Conservation (phyloP, 306 rosid species). For the Prinsepia uniflora region DNA sequence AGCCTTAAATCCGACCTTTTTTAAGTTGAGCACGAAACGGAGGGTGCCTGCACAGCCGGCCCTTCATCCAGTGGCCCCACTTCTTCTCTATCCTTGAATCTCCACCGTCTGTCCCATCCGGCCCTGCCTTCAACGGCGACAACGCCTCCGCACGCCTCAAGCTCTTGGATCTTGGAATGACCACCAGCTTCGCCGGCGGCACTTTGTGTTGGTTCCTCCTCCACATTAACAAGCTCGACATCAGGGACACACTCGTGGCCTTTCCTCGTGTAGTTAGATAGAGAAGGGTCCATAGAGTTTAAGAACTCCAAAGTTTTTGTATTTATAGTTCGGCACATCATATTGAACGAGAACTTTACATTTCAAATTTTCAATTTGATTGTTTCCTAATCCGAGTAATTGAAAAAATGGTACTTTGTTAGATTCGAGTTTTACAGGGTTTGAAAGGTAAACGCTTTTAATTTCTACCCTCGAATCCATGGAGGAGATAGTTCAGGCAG, state of each 20-base stretch:
- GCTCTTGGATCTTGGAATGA: constrained; percentile 80
- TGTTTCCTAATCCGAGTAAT: constrained; percentile 20
- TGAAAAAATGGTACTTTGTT: constrained; percentile 29
- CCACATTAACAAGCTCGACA: constrained; percentile 62
- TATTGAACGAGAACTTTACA: constrained; percentile 14
- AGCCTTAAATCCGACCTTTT: constrained; percentile 90
- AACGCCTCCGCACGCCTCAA: constrained; percentile 76
- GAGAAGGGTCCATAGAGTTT: constrained; percentile 21
- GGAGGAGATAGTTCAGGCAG: constrained; percentile 59
- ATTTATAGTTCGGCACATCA: constrained; percentile 9
- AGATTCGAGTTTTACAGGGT: background rate
- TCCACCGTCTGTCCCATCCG: constrained; percentile 64
- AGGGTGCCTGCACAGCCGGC: constrained; percentile 70
- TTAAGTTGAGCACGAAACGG: constrained; percentile 57
- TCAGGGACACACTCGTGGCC: constrained; percentile 59
- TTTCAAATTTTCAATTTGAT: constrained; percentile 2
- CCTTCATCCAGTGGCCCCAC: constrained; percentile 94
- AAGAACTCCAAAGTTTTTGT: constrained; percentile 21
- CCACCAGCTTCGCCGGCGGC: constrained; percentile 49
- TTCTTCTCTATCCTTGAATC: constrained; percentile 66
- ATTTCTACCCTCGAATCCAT: constrained; percentile 17
- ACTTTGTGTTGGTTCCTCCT: constrained; percentile 52
- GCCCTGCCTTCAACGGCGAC: constrained; percentile 95
- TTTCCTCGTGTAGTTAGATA: constrained; percentile 17
- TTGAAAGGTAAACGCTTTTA: constrained; percentile 23